Conservation (phyloP, 805 yeast genomes). For the Lipomyces starkeyi region DNA sequence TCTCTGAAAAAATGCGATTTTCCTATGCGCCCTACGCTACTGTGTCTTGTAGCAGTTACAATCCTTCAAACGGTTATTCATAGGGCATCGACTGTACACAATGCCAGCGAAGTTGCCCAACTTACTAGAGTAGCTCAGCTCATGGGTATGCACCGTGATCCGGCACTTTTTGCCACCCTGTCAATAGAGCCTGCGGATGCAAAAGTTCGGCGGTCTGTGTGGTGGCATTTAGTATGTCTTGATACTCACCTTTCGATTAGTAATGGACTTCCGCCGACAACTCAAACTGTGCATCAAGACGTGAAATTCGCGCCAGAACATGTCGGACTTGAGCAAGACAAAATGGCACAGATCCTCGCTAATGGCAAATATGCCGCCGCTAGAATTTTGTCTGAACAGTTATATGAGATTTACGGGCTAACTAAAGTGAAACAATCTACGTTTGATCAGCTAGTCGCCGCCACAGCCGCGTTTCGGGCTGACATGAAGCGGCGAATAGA, state of each 20-base stretch:
- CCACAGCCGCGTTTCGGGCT: background rate
- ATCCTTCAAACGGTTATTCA: constrained; percentile 20
- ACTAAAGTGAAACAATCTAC: background rate
- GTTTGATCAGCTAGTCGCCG: background rate
- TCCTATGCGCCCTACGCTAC: constrained; percentile 19
- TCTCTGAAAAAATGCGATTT: constrained; percentile 16
- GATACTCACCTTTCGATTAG: constrained; percentile 22
- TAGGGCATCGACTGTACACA: constrained; percentile 7
- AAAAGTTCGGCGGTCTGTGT: constrained; percentile 18
- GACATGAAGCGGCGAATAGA: constrained; percentile 1
- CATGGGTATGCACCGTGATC: constrained; percentile 34
- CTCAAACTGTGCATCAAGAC: constrained; percentile 14
- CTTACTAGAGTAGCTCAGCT: constrained; percentile 25
- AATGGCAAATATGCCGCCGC: constrained; percentile 22
- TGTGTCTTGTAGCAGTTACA: constrained; percentile 22
- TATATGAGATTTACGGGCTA: constrained; percentile 28
- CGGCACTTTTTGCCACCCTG: constrained; percentile 14
- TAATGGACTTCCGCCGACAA: constrained; percentile 27
- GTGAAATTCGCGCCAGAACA: constrained; percentile 22
- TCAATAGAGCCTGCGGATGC: background rate
- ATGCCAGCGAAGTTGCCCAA: constrained; percentile 20
- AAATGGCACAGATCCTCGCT: constrained; percentile 19
- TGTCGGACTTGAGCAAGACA: constrained; percentile 20
- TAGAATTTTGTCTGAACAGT: constrained; percentile 12
- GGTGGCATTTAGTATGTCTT: constrained; percentile 30